Conservation (phyloP, 257 asterid genomes). For the Rhazya stricta region DNA sequence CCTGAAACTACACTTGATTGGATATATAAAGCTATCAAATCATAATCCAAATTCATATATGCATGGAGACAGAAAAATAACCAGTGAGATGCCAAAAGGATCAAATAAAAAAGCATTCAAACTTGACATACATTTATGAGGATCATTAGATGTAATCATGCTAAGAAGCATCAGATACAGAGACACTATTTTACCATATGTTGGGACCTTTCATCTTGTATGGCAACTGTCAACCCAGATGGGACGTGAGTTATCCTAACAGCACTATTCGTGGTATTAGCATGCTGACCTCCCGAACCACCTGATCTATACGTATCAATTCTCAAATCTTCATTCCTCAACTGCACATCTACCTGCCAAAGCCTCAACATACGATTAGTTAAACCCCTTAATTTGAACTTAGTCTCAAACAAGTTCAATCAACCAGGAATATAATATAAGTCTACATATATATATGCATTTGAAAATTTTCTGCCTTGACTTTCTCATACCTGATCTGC, state of each 20-base stretch:
- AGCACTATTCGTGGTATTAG: constrained; percentile 91
- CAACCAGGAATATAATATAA: neutral
- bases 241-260: constrained; percentile 92
- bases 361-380: constrained; percentile 7
- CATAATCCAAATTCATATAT: neutral
- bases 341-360: constrained; percentile 75
- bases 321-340: constrained; percentile 78
- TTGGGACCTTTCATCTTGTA: constrained; percentile 96
- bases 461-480: neutral
- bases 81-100: neutral
- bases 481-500: constrained; percentile 71
- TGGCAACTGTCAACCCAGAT: constrained; percentile 71
- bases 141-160: neutral
- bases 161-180: constrained; percentile 11
- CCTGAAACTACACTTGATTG: neutral
- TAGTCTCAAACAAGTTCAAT: constrained; percentile 6
- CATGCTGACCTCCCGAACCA: constrained; percentile 97
- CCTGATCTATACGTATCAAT: constrained; percentile 93
- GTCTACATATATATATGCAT: neutral
- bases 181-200: constrained; percentile 50
- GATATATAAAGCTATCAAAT: neutral
- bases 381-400: neutral
- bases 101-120: neutral
- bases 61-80: neutral
- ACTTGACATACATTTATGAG: neutral